Conservation (phyloP, 179 eudicot species). For the Patellifolia procumbens region DNA sequence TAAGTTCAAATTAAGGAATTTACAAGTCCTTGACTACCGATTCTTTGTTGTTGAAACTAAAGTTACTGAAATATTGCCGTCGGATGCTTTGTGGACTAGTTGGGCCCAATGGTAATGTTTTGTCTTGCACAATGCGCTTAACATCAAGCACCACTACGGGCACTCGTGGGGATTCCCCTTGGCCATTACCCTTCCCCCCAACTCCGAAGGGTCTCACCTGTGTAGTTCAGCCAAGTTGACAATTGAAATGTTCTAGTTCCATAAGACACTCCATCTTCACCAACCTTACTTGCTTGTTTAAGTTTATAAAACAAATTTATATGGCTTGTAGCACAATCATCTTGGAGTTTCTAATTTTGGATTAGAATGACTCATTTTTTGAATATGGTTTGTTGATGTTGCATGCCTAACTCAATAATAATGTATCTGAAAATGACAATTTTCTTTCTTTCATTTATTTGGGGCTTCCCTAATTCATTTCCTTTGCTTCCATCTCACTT, state of each 20-base stretch:
- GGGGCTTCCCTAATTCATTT: not conserved
- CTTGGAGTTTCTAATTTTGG: not conserved
- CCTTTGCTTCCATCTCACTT: conserved; percentile 26
- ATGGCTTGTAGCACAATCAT: not conserved
- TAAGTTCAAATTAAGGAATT: not conserved
- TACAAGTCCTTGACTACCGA: not conserved
- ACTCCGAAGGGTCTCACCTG: too few relatives aligned
- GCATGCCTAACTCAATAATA: conserved; percentile 3
- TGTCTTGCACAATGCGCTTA: too few relatives aligned
- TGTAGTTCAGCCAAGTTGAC: too few relatives aligned
- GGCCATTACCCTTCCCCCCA: too few relatives aligned
- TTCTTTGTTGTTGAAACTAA: not conserved
- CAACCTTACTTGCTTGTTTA: conserved; percentile 1
- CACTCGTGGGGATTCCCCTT: too few relatives aligned
- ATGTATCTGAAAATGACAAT: not conserved
- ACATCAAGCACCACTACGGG: too few relatives aligned
- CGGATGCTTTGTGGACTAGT: not conserved
- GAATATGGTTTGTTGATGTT: conserved; percentile 9
- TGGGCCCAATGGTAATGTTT: too few relatives aligned
- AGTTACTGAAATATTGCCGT: not conserved
- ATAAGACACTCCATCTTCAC: too few relatives aligned
- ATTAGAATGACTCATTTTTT: conserved; percentile 2
- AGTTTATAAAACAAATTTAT: not conserved
- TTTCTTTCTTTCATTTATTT: not conserved
- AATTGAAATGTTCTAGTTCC: too few relatives aligned